Evolutionary conservation across 129 eudicot genomes (phyloP), one percentile per base, ranked within the genome.

Genomic region (Ambrosia trifida): DNA sequence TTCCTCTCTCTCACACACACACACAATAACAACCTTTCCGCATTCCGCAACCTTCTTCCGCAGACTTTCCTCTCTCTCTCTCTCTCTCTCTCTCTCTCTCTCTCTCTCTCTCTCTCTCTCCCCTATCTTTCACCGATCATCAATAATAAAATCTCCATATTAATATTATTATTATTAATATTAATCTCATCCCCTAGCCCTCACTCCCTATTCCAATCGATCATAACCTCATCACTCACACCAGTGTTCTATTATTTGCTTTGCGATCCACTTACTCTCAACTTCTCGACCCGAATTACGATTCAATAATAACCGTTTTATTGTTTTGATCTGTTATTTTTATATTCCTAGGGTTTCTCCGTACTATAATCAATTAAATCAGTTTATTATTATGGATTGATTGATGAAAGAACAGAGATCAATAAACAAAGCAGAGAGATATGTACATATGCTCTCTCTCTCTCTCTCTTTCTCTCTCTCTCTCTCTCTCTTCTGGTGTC

Each of bases 241-340:
- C 2, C 4, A 19, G 14, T 73, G 33, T 73, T 17, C 40, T 28
- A 0, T 14, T 57, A 13, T 2, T 14, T 57, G 57, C 13, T 4
- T 45, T 72, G 53, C 47, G 77, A 73, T 73, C 36, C 70, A 73
- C 62, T 61, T 72, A 33, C 78, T 62, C 51, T 49, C 40, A 73
- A 73, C 63, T 73, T 13, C 49, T 12, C 18, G 10, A 16, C 17
- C 76, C 16, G 32, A 52, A 59, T 72, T 72, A 19, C 36, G 40
- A 72, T 62, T 63, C 24, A 47, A 49, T 63, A 28, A 18, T 63
- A 49, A 30, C 45, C 47, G 11, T 45, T 47, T 73, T 16, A 7
- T 12, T 49, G 14, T 73, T 32, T 62, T 63, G 47, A 31, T 47
- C 38, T 32, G 35, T 20, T 51, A 73, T 61, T 18, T 18, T n/a